Evolutionary conservation across 148 eudicot genomes (phyloP), one percentile per base, ranked within the genome.

Genomic region (Euryodendron excelsum): DNA sequence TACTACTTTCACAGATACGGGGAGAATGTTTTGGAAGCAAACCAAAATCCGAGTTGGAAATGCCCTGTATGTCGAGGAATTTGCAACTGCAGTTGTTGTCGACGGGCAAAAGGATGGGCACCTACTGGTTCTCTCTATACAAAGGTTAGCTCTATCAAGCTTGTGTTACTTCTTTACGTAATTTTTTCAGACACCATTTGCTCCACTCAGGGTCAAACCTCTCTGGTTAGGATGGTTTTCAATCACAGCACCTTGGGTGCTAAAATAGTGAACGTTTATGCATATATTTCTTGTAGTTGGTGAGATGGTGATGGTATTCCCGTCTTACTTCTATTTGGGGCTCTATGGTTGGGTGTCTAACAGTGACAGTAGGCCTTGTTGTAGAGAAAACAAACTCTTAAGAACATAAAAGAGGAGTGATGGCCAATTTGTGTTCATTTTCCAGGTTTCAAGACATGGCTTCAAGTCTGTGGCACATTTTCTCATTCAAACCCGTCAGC

Each of bases 31-130:
- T 36, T 78, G 39, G 98, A 91, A 85, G 86, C 88, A 41, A 77
- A 81, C 60, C 63, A 85, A 68, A 85, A 90, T 37, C 79, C 87
- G 5, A 50, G 74, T 30, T 93, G 94, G 98, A 64, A 65, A 13
- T 93, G 96, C 75, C 98, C 96, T 10, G 89, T 75, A 66, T 91
- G 96, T 68, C 87, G 96, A 66, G 98, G 85, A 20, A 91, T 93
- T 74, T 93, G 98, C 80, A 93, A 93, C 72, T 93, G 98, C 83
- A 91, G 92, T 71, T 88, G 90, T 15, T 93, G 98, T 76, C 86
- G 96, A 59, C 60, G 90, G 14, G 78, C 80, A 27, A 93, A 91
- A 79, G 96, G 98, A 59, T 93, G 96, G 93, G 76, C 70, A 44
- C 91, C 96, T 28, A 81, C 87, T 74, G 88, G 86, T 48, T 37